phyloP scores from a whole-genome alignment of 2,329 filamentous ascomycete genomes.

The Ambrosiella beaveri region DNA sequence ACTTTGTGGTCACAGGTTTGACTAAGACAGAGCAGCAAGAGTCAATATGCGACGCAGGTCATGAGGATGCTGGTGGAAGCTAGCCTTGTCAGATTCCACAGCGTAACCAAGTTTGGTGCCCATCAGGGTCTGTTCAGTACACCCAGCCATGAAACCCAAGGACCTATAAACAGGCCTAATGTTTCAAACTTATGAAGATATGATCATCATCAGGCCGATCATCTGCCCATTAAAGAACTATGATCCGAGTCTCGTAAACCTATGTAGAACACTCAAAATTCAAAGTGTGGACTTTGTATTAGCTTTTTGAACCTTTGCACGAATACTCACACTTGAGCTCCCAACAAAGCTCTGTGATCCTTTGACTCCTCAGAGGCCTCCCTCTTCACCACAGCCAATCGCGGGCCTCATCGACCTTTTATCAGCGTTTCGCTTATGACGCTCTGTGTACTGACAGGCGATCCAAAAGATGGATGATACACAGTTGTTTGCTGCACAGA shows the following conservation, averaged over 20 bases:
- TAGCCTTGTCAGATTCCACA: too few species aligned
- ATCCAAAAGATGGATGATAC: too few species aligned
- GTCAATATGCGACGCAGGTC: too few species aligned
- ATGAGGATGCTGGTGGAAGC: too few species aligned
- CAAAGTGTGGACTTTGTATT: neutral
- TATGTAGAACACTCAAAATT: neutral
- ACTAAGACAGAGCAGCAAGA: too few species aligned
- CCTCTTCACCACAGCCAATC: neutral
- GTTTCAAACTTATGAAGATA: neutral
- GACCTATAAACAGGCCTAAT: too few species aligned
- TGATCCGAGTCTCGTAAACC: neutral
- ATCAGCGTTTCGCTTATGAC: slow-evolving; percentile 2
- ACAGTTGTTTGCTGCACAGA: too few species aligned
- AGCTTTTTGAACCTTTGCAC: neutral
- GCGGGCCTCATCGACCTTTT: neutral
- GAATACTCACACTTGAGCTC: neutral
- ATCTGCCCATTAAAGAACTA: neutral
- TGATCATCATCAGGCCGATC: neutral
- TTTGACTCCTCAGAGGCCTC: neutral
- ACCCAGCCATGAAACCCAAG: too few species aligned
- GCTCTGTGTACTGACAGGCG: neutral
- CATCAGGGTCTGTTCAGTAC: too few species aligned
- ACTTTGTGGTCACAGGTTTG: too few species aligned
- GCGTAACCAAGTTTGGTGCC: too few species aligned
- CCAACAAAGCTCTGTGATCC: neutral